These are phyloP conservation scores for Cavenderia fasciculata DNA, from an alignment of 78 protist genomes.

Conservation along the genomic window DNA sequence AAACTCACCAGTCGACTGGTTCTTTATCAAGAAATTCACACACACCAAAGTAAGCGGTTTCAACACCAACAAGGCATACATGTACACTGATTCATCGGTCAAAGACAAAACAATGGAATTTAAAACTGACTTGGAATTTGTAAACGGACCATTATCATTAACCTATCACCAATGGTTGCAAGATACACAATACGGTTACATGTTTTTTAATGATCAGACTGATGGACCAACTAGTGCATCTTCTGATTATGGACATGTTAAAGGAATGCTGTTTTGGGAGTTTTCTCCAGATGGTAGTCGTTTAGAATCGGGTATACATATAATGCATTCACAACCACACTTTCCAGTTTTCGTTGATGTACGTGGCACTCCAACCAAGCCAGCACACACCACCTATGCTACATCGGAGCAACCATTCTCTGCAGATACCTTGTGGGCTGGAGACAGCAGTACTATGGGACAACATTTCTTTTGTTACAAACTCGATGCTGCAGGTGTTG, in stretches of 20 bases:
- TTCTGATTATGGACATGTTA: not conserved
- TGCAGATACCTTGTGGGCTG: not conserved
- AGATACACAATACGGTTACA: not conserved
- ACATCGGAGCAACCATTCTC: not conserved
- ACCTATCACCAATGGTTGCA: not conserved
- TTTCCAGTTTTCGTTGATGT: not conserved
- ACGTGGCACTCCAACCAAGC: not conserved
- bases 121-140: no score
- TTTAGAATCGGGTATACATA: not conserved
- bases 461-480: constrained; percentile 16
- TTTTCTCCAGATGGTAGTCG: not conserved
- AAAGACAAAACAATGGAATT: not conserved
- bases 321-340: not conserved
- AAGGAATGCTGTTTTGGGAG: not conserved
- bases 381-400: not conserved
- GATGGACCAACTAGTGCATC: not conserved
- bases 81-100: not conserved
- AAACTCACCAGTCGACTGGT: constrained; percentile 7
- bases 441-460: not conserved
- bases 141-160: not conserved
- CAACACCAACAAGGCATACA: not conserved
- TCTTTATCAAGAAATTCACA: not conserved
- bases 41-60: no score
- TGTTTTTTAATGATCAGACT: not conserved
- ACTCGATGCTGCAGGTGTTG: not conserved